A percentile compares a stretch with the other conserved stretches of the same genome.
Conservation (phyloP, 2,329 filamentous ascomycete genomes). For the Alternaria viburni region DNA sequence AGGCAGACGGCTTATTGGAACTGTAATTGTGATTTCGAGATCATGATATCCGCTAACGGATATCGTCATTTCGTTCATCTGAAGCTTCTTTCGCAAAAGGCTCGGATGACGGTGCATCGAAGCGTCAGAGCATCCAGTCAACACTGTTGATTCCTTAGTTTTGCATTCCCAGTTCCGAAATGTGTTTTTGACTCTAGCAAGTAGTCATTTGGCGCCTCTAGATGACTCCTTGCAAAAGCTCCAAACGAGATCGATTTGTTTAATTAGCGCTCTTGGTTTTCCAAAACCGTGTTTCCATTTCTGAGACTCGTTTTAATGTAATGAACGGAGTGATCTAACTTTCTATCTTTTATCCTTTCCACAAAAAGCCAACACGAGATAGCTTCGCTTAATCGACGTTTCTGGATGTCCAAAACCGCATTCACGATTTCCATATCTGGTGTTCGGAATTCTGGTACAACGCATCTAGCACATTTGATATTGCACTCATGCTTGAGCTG, state of each 20-base stretch:
- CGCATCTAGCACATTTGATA: not conserved
- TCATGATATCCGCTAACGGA: not conserved
- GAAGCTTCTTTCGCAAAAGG: not conserved
- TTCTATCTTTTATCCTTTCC: not conserved
- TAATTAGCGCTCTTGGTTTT: not conserved
- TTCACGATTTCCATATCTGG: not conserved
- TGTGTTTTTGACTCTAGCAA: not conserved
- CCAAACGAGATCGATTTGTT: not conserved
- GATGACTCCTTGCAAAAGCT: not conserved
- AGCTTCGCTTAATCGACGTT: not conserved
- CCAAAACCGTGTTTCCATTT: not conserved
- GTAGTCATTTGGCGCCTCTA: not conserved
- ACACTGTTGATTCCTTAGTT: not conserved
- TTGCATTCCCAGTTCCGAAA: not conserved
- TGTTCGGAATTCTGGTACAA: not conserved
- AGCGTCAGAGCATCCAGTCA: not conserved
- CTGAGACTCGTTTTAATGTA: not conserved
- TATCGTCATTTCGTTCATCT: not conserved
- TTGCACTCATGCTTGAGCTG: not conserved
- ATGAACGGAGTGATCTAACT: not conserved
- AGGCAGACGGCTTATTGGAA: not conserved
- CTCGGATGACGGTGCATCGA: not conserved
- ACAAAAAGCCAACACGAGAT: not conserved
- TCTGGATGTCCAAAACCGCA: not conserved
- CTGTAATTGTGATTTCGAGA: not conserved